These are phyloP conservation scores for Globisporangium iwayamae DNA, from an alignment of 352 stramenopile genomes.

Conservation along the genomic window DNA sequence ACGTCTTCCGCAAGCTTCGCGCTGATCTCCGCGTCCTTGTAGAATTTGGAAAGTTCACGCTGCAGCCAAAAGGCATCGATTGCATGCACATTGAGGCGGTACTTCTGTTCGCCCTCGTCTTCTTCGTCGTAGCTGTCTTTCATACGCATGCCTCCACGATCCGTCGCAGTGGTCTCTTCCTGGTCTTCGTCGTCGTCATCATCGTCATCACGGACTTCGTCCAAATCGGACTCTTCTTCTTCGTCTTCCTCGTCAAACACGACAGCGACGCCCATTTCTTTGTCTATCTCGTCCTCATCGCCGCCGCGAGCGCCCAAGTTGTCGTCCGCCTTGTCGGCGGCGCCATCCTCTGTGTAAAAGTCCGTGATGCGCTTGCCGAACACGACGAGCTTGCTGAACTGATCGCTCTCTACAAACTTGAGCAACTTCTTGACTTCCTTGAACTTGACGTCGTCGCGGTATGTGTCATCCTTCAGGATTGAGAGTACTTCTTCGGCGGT, in stretches of 20 bases:
- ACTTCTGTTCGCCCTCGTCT: constrained; percentile 58
- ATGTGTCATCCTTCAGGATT: constrained; percentile 90
- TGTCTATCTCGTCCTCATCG: constrained; percentile 85
- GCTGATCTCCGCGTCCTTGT: constrained; percentile 94
- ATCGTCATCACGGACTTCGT: constrained; percentile 81
- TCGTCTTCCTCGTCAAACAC: constrained; percentile 98
- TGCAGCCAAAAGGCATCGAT: constrained; percentile 99
- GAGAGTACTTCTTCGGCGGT: constrained; percentile 91
- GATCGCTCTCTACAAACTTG: constrained; percentile 63
- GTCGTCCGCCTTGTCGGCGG: constrained; percentile 22
- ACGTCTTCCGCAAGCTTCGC: constrained; percentile 92
- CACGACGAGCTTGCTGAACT: constrained; percentile 82
- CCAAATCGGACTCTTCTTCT: constrained; percentile 91
- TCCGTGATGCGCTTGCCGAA: constrained; percentile 88
- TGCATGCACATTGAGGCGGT: constrained; percentile 91
- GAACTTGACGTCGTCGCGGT: constrained; percentile 83
- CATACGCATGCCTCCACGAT: constrained; percentile 58
- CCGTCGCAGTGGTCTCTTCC: constrained; percentile 44
- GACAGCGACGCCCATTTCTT: constrained; percentile 97
- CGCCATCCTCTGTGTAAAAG: constrained; percentile 52
- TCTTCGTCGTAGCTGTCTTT: constrained; percentile 70
- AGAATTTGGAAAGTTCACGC: constrained; percentile 93
- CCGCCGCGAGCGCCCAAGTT: constrained; percentile 31
- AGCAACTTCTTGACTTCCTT: constrained; percentile 85
- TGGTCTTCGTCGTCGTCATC: constrained; percentile 44